Base-by-base conservation (phyloP, 371 early-diverging fungal species). In the Apophysomyces ossiformis region DNA sequence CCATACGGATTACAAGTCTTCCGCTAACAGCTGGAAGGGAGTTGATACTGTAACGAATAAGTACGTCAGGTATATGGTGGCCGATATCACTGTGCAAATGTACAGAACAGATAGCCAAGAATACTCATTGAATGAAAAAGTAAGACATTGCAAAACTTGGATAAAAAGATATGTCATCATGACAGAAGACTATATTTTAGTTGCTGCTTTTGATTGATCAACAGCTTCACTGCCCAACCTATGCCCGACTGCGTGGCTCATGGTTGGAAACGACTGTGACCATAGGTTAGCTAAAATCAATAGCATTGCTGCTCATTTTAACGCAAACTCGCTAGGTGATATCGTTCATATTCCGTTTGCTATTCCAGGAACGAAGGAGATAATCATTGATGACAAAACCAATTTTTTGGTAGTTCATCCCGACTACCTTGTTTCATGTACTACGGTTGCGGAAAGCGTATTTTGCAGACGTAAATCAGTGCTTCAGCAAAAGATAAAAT, bases 371-470 rank as follows among this genome's bases (percentile, higher is more conserved):
- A 18, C 9, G 1, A 59, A 47, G 37, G 74, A 65, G 21, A 69
- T 87, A 11, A 69, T 85, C 13, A 69, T 92, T 44, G 83, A 88
- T 57, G 78, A 85, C 37, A 45, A 67, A 5, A 67, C 79, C 1
- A 76, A 85, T 21, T 78, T 84, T 38, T 70, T 93, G 11, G 83
- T 96, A 32, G 72, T 92, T 12, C 87, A 93, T 57, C 97, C 97
- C 0, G 97, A 97, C 63, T 71, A 69, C 2, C 76, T 97, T 11
- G 80, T 97, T 13, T 84, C 94, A 0, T 85, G 90, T 18, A 94
- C 97, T 1, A 76, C 84, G 1, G 81, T 94, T 1, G 79, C 97
- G 0, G 92, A 92, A 26, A 87, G 89, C 35, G 90, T 89, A 59
- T 58, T 75, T 0, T 97, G 97, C 67, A 60, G 88, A 18, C 88